Conservation (phyloP, 768 basidiomycete genomes). For the Lentinula sp. region DNA sequence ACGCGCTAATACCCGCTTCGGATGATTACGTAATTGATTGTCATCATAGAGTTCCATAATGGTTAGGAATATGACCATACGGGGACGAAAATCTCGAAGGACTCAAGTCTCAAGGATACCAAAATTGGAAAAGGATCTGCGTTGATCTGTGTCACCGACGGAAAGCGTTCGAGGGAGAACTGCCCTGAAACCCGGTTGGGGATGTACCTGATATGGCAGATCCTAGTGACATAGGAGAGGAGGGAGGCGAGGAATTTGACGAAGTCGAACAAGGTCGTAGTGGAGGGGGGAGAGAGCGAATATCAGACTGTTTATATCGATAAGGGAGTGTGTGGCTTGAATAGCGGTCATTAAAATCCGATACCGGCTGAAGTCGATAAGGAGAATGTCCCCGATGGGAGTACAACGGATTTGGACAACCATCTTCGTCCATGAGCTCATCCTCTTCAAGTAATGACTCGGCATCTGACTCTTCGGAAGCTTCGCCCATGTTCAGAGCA, state of each 20-base stretch:
- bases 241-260: neutral
- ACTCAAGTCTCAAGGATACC: neutral
- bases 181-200: slow-evolving; percentile 1
- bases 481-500: neutral
- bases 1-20: neutral
- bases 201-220: neutral
- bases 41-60: neutral
- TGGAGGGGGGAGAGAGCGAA: slow-evolving; percentile 1
- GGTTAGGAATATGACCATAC: neutral
- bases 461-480: slow-evolving; percentile 3
- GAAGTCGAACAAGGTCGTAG: neutral
- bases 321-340: neutral
- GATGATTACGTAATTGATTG: neutral
- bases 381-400: neutral
- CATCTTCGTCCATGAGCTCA: neutral
- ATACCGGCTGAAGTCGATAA: slow-evolving; percentile 5
- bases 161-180: neutral
- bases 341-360: neutral
- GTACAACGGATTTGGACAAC: neutral
- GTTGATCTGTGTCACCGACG: neutral
- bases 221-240: neutral
- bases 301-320: neutral
- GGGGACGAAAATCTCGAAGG: slow-evolving; percentile 2
- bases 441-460: neutral
- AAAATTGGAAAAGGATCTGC: neutral